These are phyloP conservation scores for Candida pseudoglaebosa DNA, from an alignment of 805 yeast genomes.

Conservation along the genomic window DNA sequence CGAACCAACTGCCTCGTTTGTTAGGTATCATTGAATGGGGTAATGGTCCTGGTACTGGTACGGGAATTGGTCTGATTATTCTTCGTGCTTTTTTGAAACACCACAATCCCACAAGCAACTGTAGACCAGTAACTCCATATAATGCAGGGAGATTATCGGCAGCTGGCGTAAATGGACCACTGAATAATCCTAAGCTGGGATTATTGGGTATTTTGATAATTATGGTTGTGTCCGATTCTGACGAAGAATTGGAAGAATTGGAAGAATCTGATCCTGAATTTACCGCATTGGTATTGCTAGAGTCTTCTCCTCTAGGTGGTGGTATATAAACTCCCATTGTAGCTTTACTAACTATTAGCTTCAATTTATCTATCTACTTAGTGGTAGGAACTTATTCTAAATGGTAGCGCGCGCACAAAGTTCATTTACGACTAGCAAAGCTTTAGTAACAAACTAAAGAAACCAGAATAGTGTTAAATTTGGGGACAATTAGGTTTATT, in stretches of 20 bases:
- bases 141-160: constrained; percentile 58
- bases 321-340: constrained; percentile 35
- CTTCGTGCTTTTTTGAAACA: constrained; percentile 15
- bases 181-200: constrained; percentile 59
- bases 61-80: constrained; percentile 10
- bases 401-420: constrained; percentile 1
- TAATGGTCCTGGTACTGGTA: too few species aligned
- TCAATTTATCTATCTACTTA: too few species aligned
- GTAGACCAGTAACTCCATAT: constrained; percentile 49
- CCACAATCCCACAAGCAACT: constrained; percentile 45
- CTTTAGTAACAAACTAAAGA: too few species aligned
- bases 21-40: constrained; percentile 4
- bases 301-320: constrained; percentile 21
- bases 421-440: too few species aligned
- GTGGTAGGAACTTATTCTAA: too few species aligned
- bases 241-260: constrained; percentile 5
- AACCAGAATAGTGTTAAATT: too few species aligned
- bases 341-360: too few species aligned
- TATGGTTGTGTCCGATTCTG: constrained; percentile 9
- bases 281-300: constrained; percentile 3
- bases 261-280: constrained; percentile 5
- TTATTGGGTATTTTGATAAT: constrained; percentile 21
- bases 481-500: too few species aligned
- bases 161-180: constrained; percentile 77
- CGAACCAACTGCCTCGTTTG: constrained; percentile 9